Evolutionary conservation across 495 filamentous ascomycete genomes (phyloP).

Genomic region (Neurospora sp.): DNA sequence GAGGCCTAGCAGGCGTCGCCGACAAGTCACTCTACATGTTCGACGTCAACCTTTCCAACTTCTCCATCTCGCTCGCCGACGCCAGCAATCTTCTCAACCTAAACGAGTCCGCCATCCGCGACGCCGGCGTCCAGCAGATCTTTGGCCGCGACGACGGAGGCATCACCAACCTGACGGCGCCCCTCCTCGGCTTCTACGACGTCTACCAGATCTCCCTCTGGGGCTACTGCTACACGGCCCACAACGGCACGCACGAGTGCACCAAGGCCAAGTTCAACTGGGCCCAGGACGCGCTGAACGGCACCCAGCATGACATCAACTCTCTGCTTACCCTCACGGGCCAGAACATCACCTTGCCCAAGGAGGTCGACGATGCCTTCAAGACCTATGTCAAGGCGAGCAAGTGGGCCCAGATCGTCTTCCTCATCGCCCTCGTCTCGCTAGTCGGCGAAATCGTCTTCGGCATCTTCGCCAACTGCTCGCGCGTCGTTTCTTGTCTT

Average conservation of each 20-base stretch:
- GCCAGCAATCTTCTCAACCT: constrained; percentile 11
- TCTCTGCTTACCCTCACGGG: constrained; percentile 29
- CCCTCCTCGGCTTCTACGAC: constrained; percentile 53
- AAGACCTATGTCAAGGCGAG: constrained; percentile 59
- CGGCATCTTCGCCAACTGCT: constrained; percentile 59
- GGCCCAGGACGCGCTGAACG: constrained; percentile 52
- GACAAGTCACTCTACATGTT: constrained; percentile 64
- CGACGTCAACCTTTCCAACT: constrained; percentile 47
- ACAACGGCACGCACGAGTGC: constrained; percentile 42
- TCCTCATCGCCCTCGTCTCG: constrained; percentile 57
- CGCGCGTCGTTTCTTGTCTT: constrained; percentile 35
- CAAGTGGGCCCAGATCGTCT: constrained; percentile 75
- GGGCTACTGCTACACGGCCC: constrained; percentile 64
- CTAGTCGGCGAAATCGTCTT: constrained; percentile 68
- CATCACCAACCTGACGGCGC: constrained; percentile 35
- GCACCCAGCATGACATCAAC: constrained; percentile 39
- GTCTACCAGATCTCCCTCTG: constrained; percentile 76
- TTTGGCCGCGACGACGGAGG: constrained; percentile 3
- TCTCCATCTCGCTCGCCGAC: constrained; percentile 28
- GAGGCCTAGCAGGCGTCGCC: constrained; percentile 61
- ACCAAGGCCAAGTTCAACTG: constrained; percentile 64
- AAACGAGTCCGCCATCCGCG: background rate
- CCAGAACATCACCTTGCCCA: constrained; percentile 44
- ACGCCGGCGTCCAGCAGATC: constrained; percentile 1
- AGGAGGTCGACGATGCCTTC: constrained; percentile 53